Conservation (phyloP, 1,284 basidiomycete species). For the Cutaneotrichosporon sp. region DNA sequence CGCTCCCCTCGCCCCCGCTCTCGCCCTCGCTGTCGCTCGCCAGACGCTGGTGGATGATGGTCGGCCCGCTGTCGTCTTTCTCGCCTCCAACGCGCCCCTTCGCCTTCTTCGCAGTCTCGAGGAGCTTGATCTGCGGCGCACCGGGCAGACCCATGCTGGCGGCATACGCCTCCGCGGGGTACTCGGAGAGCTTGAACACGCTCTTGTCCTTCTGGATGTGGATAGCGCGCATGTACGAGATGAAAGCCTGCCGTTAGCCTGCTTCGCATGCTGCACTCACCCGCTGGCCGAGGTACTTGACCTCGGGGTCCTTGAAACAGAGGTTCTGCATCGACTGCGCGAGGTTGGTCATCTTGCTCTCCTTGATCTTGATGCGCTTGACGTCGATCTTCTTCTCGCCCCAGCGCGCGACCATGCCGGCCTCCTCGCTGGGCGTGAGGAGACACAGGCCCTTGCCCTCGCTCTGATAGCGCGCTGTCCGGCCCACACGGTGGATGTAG, state of each 20-base stretch:
- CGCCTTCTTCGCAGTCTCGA: conserved; percentile 46
- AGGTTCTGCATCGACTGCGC: conserved; percentile 88
- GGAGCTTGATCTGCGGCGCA: conserved; percentile 92
- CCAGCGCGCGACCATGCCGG: conserved; percentile 77
- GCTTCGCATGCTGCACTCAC: conserved; percentile 57
- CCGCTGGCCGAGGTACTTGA: conserved; percentile 94
- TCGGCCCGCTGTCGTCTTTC: conserved; percentile 24
- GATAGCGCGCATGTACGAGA: conserved; percentile 92
- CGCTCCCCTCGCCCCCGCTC: conserved; percentile 37
- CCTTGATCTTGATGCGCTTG: conserved; percentile 84
- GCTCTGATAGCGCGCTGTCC: conserved; percentile 91
- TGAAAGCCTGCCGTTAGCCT: conserved; percentile 71
- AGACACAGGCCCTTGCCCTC: conserved; percentile 85
- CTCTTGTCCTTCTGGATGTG: conserved; percentile 93
- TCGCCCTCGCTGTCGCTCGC: conserved; percentile 31
- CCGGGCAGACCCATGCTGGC: conserved; percentile 90
- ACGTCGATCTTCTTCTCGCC: conserved; percentile 73
- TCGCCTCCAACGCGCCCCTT: conserved; percentile 31
- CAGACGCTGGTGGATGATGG: conserved; percentile 21
- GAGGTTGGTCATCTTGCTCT: conserved; percentile 81
- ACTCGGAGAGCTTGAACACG: conserved; percentile 80
- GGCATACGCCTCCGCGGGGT: conserved; percentile 83
- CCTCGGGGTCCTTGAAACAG: conserved; percentile 92
- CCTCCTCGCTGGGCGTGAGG: conserved; percentile 85
- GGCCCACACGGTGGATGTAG: conserved; percentile 95